Evolutionary conservation across 768 basidiomycete genomes (phyloP).

Genomic region (Naganishia antarctica): DNA sequence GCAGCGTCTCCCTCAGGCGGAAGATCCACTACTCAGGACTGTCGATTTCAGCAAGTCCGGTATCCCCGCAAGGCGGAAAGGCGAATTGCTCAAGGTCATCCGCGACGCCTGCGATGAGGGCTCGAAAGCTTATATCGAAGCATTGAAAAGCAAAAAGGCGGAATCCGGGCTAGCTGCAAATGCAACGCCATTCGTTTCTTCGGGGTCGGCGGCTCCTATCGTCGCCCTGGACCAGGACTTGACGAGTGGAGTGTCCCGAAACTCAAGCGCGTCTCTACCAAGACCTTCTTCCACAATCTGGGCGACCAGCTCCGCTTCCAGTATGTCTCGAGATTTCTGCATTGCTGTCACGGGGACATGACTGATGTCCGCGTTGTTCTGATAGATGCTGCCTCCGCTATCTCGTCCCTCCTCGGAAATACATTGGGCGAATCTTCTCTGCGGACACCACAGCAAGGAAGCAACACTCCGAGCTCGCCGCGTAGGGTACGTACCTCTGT

Average conservation of each 20-base stretch:
- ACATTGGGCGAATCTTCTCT: background rate
- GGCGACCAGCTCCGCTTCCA: background rate
- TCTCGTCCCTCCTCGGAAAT: background rate
- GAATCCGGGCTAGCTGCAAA: conserved; percentile 58
- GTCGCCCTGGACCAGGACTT: background rate
- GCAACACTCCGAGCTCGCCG: background rate
- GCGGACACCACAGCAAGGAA: background rate
- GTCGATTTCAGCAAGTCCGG: conserved; percentile 17
- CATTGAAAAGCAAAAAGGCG: conserved; percentile 16
- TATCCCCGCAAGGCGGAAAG: conserved; percentile 22
- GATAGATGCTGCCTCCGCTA: background rate
- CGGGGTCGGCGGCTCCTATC: background rate
- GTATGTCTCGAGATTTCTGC: background rate
- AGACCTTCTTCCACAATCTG: background rate
- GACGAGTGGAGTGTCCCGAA: background rate
- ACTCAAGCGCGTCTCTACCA: background rate
- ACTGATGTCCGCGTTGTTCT: too few relatives aligned
- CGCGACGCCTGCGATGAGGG: conserved; percentile 30
- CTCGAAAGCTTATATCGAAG: conserved; percentile 9
- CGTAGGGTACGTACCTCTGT: background rate
- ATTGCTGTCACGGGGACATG: background rate
- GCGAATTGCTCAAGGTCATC: conserved; percentile 33
- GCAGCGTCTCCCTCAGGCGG: conserved; percentile 23
- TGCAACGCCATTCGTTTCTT: conserved; percentile 5
- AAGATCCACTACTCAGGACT: conserved; percentile 3